A percentile compares a stretch with the other conserved stretches of the same genome.
Conservation (phyloP, 2,329 filamentous ascomycete species). For the Phyllosticta citribraziliensis region DNA sequence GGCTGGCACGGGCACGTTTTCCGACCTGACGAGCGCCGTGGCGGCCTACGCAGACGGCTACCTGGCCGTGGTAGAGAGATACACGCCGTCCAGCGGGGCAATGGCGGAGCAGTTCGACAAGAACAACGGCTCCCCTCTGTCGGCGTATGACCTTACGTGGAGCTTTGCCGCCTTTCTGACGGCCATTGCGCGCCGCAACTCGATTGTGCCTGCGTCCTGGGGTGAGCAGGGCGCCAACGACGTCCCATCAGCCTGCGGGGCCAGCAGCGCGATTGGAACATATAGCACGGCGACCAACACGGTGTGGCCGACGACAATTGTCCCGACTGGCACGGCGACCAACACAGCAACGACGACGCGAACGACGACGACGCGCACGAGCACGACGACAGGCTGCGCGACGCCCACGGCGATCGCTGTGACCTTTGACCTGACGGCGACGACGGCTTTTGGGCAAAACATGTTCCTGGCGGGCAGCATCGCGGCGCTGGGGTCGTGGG, state of each 20-base stretch:
- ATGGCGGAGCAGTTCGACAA: slow-evolving; percentile 37
- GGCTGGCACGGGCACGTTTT: slow-evolving; percentile 14
- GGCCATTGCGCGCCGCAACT: not conserved
- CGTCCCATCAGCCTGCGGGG: slow-evolving; percentile 15
- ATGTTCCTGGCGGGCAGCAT: slow-evolving; percentile 37
- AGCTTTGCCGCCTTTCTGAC: slow-evolving; percentile 34
- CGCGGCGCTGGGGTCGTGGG: slow-evolving; percentile 36
- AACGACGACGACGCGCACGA: slow-evolving; percentile 13
- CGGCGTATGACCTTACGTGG: slow-evolving; percentile 36
- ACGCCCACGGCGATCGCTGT: slow-evolving; percentile 27
- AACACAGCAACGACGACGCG: slow-evolving; percentile 17
- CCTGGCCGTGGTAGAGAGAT: slow-evolving; percentile 28
- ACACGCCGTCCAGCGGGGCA: slow-evolving; percentile 28
- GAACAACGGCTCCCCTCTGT: slow-evolving; percentile 28
- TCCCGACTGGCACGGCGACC: slow-evolving; percentile 32
- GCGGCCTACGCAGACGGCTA: slow-evolving; percentile 31
- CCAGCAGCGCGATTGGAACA: slow-evolving; percentile 32
- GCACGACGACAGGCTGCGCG: slow-evolving; percentile 16
- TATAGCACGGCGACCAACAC: slow-evolving; percentile 30
- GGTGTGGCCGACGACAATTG: slow-evolving; percentile 24
- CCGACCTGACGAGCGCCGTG: slow-evolving; percentile 14
- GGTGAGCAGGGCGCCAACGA: not conserved
- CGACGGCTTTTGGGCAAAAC: slow-evolving; percentile 40
- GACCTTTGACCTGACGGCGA: slow-evolving; percentile 38
- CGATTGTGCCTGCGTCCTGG: slow-evolving; percentile 7